phyloP scores from a whole-genome alignment of 1,284 basidiomycete genomes.

The Agaricales sp. region DNA sequence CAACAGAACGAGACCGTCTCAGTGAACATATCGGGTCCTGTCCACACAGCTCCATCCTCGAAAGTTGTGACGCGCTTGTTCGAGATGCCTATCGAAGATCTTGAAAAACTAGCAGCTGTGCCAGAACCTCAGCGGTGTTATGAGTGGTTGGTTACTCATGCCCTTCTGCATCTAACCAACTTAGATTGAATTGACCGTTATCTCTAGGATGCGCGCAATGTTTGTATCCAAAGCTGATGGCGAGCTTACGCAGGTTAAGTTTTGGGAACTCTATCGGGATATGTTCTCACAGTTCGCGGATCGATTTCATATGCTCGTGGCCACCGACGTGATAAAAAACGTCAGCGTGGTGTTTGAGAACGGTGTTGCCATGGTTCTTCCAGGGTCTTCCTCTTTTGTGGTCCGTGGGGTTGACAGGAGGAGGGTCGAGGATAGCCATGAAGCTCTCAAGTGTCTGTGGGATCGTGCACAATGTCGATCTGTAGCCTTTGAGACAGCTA shows the following conservation, averaged over 20 bases:
- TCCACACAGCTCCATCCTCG: conserved; percentile 44
- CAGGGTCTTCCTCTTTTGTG: conserved; percentile 62
- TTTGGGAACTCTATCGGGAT: conserved; percentile 83
- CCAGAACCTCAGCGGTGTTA: conserved; percentile 69
- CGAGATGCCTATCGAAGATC: conserved; percentile 57
- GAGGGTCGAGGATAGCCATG: conserved; percentile 41
- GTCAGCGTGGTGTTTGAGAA: conserved; percentile 70
- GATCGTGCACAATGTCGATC: conserved; percentile 42
- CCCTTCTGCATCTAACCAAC: conserved; percentile 4
- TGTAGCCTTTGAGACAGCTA: conserved; percentile 34
- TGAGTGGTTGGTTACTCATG: conserved; percentile 39
- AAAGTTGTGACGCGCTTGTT: conserved; percentile 37
- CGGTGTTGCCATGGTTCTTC: conserved; percentile 74
- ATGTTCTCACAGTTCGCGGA: conserved; percentile 44
- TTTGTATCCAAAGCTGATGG: conserved; percentile 60
- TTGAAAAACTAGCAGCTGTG: conserved; percentile 44
- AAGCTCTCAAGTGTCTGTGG: conserved; percentile 65
- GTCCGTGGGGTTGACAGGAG: conserved; percentile 69
- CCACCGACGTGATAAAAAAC: conserved; percentile 83
- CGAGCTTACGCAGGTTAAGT: conserved; percentile 82
- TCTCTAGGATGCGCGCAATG: conserved; percentile 69
- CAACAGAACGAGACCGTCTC: conserved; percentile 42
- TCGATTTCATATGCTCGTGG: conserved; percentile 55
- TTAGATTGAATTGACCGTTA: too few species aligned
- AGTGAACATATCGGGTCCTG: conserved; percentile 45